A percentile compares a stretch with the other conserved stretches of the same genome.
Conservation (phyloP, 139 green algal genomes). For the Chlorella vulgaris region DNA sequence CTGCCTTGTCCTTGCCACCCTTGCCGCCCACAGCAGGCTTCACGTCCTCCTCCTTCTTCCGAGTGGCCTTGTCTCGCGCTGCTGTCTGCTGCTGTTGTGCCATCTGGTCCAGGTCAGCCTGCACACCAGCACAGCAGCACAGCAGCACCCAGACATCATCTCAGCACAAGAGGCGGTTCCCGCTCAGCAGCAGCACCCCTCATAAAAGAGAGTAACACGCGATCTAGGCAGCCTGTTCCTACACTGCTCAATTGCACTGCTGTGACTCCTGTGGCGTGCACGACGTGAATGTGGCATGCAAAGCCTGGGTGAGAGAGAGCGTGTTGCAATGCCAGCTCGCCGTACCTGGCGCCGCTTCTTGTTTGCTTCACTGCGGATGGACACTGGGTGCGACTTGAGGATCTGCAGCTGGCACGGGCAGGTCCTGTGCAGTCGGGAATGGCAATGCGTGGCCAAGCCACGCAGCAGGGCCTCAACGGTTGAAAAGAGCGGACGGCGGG, state of each 20-base stretch:
- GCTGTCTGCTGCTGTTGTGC: slow-evolving; percentile 16
- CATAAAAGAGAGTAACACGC: no score
- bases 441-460: no score
- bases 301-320: no score
- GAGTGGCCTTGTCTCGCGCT: neutral
- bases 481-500: neutral
- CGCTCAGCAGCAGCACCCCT: no score
- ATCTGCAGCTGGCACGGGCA: slow-evolving; percentile 59
- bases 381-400: slow-evolving; percentile 82
- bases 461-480: neutral
- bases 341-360: slow-evolving; percentile 74
- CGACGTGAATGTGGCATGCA: no score
- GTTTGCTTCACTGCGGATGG: slow-evolving; percentile 72
- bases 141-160: neutral
- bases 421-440: neutral
- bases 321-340: no score
- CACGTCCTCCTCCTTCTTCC: slow-evolving; percentile 23
- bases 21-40: neutral
- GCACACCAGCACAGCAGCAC: neutral
- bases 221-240: no score
- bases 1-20: slow-evolving; percentile 4
- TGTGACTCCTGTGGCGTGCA: no score
- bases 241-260: no score
- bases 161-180: no score
- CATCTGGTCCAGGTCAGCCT: slow-evolving; percentile 34